Conservation (phyloP, 169 alveolate species). For the Eimeria acervulina region DNA sequence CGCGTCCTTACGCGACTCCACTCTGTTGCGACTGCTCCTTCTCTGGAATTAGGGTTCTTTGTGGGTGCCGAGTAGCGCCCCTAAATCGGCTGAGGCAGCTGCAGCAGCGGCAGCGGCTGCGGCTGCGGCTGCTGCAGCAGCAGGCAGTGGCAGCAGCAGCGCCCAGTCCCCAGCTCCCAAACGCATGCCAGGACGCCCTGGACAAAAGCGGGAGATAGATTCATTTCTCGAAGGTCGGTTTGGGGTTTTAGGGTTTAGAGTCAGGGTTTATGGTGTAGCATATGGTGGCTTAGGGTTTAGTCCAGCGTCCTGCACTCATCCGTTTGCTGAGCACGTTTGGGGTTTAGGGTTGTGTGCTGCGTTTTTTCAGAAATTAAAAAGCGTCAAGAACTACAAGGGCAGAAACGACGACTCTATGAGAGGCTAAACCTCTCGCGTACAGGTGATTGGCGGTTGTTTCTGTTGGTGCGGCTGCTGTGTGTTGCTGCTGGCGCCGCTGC, state of each 20-base stretch:
- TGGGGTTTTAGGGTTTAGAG: slow-evolving; percentile 24
- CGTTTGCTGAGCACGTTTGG: background rate
- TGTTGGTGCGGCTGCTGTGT: too few relatives aligned
- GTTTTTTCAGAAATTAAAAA: slow-evolving; percentile 37
- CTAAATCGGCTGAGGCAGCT: slow-evolving; percentile 79
- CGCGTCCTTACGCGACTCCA: background rate
- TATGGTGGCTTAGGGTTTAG: slow-evolving; percentile 44
- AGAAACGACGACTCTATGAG: slow-evolving; percentile 72
- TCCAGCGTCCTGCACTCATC: background rate
- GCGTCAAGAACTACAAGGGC: slow-evolving; percentile 72
- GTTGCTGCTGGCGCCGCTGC: background rate
- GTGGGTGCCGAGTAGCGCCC: slow-evolving; percentile 70
- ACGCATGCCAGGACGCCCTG: slow-evolving; percentile 64
- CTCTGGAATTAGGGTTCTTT: slow-evolving; percentile 67
- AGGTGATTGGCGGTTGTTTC: slow-evolving; percentile 37
- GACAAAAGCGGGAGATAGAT: slow-evolving; percentile 86
- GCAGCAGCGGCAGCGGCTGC: slow-evolving; percentile 82
- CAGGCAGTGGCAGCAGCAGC: slow-evolving; percentile 46
- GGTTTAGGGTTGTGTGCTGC: background rate
- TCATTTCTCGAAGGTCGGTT: slow-evolving; percentile 88
- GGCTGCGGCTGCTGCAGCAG: slow-evolving; percentile 76
- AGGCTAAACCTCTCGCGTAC: slow-evolving; percentile 76
- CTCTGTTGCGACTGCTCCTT: background rate
- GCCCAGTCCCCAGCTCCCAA: slow-evolving; percentile 77
- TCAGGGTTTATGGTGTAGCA: slow-evolving; percentile 37